A percentile compares a stretch with the other conserved stretches of the same genome.
These are phyloP conservation scores for Lanzia echinophila DNA, from an alignment of 2,329 filamentous ascomycete genomes.

Conservation along the genomic window DNA sequence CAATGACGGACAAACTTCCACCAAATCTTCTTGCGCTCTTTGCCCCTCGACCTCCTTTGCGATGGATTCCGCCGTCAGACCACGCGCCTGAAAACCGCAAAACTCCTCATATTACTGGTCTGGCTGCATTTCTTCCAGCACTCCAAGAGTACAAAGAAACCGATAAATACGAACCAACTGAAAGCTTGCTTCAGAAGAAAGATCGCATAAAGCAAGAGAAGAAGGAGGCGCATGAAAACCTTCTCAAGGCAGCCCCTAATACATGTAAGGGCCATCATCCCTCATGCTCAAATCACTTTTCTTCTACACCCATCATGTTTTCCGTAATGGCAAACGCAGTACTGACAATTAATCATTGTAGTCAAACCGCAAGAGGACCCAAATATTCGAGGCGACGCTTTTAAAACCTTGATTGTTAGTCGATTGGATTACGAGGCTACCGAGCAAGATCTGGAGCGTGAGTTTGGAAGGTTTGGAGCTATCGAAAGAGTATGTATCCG, in stretches of 20 bases:
- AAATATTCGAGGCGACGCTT: conserved; percentile 87
- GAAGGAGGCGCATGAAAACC: conserved; percentile 56
- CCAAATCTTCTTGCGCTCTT: conserved; percentile 90
- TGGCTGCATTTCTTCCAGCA: conserved; percentile 68
- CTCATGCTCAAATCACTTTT: conserved; percentile 23
- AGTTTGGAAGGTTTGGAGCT: conserved; percentile 88
- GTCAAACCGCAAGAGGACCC: conserved; percentile 79
- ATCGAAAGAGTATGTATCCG: conserved; percentile 71
- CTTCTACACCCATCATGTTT: neutral
- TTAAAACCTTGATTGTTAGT: conserved; percentile 89
- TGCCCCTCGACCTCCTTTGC: conserved; percentile 83
- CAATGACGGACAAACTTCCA: conserved; percentile 94
- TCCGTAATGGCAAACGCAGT: neutral
- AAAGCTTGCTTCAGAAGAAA: conserved; percentile 86
- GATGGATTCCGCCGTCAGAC: conserved; percentile 80
- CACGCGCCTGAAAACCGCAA: conserved; percentile 74
- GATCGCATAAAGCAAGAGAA: conserved; percentile 81
- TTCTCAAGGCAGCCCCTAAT: conserved; percentile 27
- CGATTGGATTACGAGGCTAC: conserved; percentile 85
- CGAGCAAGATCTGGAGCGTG: conserved; percentile 82
- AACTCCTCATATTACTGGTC: conserved; percentile 64
- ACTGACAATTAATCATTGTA: conserved; percentile 33
- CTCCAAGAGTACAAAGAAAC: conserved; percentile 73
- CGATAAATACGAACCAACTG: conserved; percentile 71
- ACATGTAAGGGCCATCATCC: conserved; percentile 28